Base-by-base conservation (phyloP, 108 stramenopile species). In the Conticribra weissflogii region DNA sequence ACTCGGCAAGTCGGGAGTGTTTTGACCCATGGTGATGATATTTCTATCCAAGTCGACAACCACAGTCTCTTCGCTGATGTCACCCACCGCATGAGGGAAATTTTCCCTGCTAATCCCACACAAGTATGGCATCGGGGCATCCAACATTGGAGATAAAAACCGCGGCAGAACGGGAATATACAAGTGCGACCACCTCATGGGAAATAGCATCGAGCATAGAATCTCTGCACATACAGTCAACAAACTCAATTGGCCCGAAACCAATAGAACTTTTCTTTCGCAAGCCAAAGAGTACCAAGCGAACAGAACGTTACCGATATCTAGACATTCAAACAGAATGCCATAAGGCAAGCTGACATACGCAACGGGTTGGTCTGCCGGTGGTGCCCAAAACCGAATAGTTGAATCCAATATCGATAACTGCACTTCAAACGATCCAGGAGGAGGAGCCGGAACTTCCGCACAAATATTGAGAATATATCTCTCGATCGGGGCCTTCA, bases 361-460 rank as follows among this genome's bases (percentile, higher is more conserved):
- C 1, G 97, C 91, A 63, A 99, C 89, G 0, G 96, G 97, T 41
- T 97, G 89, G 47, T 90, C 92, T 15, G 97, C 97, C 14, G 98
- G 96, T 7, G 95, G 96, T 4, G 96, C 86, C 87, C 95, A 94
- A 66, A 98, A 93, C 29, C 94, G 74, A 64, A 97, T 88, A 50
- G 72, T 82, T 0, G 84, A 78, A 62, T 88, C 79, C 16, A 96
- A 71, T 17, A 96, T 88, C 23, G 76, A 78, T 19, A 91, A 45
- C 68, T 88, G 84, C 17, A 97, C 93, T 74, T 96, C 93, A 71
- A 95, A 93, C 25, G 88, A 78, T 14, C 97, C 97, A 0, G 92
- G 94, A 8, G 98, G 98, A 16, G 98, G 98, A 46, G 98, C 94
- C 28, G 98, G 97, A 51, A 97, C 94, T 74, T 99, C 98, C 41